Evolutionary conservation across 2,329 filamentous ascomycete genomes (phyloP), one percentile per base, ranked within the genome.

Genomic region (Exutisphaerella laricina): DNA sequence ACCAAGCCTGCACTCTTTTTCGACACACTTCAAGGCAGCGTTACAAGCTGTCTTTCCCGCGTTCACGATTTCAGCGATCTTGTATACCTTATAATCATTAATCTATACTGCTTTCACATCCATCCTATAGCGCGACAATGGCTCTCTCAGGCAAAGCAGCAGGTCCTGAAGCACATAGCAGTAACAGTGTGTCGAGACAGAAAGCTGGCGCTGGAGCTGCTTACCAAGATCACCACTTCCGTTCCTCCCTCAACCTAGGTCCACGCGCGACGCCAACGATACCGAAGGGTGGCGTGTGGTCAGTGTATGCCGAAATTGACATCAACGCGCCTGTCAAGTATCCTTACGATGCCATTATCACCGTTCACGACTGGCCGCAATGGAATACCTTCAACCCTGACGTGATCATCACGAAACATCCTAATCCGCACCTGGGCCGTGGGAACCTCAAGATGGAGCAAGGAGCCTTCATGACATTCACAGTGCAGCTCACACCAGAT

Each of bases 351-450:
- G 61, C 63, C 6, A 55, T 73, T 3, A 61, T 67, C 36, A 62
- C 73, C 54, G 68, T 68, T 20, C 65, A 68, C 16, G 38, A 39
- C 20, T 74, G 67, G 66, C 61, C 64, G 16, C 53, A 64, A 34
- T 74, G 71, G 71, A 74, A 73, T 50, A 59, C 60, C 5, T 73
- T 72, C 53, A 60, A 70, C 4, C 65, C 69, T 2, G 59, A 61
- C 17, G 69, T 71, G 4, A 65, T 63, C n/a, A 67, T 74, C 50
- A 67, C 62, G 32, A 60, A 63, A 26, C 70, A 72, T 21, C 62
- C 68, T 6, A 47, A 43, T 30, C 45, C 54, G 0, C 54, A 57
- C 30, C 18, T 37, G 2, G 33, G 33, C 4, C 33, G 20, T 13
- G 34, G 45, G 20, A 33, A 44, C 12, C 41, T 54, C 4, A 48